These are phyloP conservation scores for Geosmithia putterillii DNA, from an alignment of 2,329 filamentous ascomycete species.

Conservation along the genomic window DNA sequence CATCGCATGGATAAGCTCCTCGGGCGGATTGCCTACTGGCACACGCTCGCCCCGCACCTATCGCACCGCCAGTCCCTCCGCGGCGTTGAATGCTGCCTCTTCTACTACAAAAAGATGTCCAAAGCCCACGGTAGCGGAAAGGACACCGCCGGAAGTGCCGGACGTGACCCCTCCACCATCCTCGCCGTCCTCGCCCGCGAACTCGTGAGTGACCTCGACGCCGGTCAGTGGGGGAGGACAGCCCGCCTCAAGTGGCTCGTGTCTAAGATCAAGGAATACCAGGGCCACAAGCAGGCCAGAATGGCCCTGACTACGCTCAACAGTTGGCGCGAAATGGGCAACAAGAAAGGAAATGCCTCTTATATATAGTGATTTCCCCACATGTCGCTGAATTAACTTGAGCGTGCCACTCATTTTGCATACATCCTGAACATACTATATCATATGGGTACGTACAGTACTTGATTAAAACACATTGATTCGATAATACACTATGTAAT, in stretches of 20 bases:
- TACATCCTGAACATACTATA: too few relatives aligned
- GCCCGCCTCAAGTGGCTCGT: conserved; percentile 1
- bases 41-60: neutral
- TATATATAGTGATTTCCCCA: too few relatives aligned
- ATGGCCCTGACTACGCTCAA: neutral
- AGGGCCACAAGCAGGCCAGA: neutral
- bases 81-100: conserved; percentile 1
- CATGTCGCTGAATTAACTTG: too few relatives aligned
- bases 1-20: neutral
- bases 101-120: neutral
- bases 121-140: neutral
- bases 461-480: neutral
- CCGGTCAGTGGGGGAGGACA: neutral
- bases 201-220: neutral
- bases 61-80: neutral
- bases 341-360: too few relatives aligned
- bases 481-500: neutral
- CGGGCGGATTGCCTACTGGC: neutral
- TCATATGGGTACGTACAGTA: neutral
- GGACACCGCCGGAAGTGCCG: too few relatives aligned
- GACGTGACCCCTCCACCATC: neutral
- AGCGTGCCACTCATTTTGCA: too few relatives aligned
- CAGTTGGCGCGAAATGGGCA: neutral
- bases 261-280: neutral
- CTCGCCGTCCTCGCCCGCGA: neutral